Base-by-base conservation (phyloP, 1,284 basidiomycete species). In the Austroboletus sp. region DNA sequence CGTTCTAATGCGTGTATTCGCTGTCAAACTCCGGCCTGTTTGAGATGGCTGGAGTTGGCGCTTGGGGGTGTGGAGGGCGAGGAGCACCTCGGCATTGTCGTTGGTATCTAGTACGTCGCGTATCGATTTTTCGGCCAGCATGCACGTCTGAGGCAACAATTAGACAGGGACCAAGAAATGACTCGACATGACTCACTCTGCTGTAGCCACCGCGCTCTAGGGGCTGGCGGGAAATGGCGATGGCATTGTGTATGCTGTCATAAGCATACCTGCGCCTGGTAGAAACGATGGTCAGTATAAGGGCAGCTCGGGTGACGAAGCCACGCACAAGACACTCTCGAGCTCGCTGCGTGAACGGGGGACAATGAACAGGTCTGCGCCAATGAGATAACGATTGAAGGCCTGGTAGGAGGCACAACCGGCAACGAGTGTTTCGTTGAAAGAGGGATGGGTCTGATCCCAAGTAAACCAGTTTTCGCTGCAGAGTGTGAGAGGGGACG, bases 201-300 rank as follows among this genome's bases (percentile, higher is more conserved):
- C 80, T 79, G 57, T 88, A 88, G 30, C 85, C 85, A 25, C 85
- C 85, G 3, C 74, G 70, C 52, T 80, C 73, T 9, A 88, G 68
- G 17, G 78, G 68, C 23, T 75, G 75, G 35, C 82, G 78, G 51
- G 81, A 80, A 48, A 73, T 73, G 7, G 85, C 71, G 57, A 89
- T 85, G 4, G 76, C 76, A 60, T 88, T 88, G 62, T 89, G 86
- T 48, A 89, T 85, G 8, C 79, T 77, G 53, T 88, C 85, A 56
- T 83, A 79, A 0, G 81, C 76, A 58, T 88, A 88, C 57, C 85
- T 72, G 49, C 77, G 72, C 51, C 83, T 86, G 60, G 23, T 15
- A 53, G 31, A 5, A 54, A 52, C 55, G 47, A 26, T 3, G 32
- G 32, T 53, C 17, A 53, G 42, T 35, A 16, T 17, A 12, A 23